Conservation (phyloP, 345 rosid species). For the Alliaria petiolata region DNA sequence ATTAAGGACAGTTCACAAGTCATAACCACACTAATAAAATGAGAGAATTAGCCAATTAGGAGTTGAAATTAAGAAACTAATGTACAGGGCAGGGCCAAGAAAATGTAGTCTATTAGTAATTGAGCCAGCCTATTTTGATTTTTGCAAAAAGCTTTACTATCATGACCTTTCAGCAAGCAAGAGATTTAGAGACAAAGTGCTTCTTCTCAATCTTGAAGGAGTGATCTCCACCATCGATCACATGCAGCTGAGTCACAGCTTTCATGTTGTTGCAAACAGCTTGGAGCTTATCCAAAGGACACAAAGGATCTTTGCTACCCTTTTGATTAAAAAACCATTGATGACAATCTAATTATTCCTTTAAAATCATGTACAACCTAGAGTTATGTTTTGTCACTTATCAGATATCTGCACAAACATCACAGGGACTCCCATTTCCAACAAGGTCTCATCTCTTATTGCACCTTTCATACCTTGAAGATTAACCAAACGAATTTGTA, state of each 20-base stretch:
- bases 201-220: constrained; percentile 77
- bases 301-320: constrained; percentile 63
- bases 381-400: background rate
- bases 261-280: constrained; percentile 65
- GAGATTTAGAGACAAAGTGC: constrained; percentile 49
- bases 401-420: constrained; percentile 75
- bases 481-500: no score
- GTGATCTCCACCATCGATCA: constrained; percentile 85
- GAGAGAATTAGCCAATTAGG: background rate
- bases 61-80: no score
- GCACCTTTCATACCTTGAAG: constrained; percentile 60
- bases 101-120: background rate
- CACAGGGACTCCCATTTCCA: constrained; percentile 62
- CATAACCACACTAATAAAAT: background rate
- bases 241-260: constrained; percentile 45
- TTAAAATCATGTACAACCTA: no score
- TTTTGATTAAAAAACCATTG: background rate
- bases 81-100: background rate
- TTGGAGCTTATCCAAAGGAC: constrained; percentile 70
- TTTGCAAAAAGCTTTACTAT: background rate
- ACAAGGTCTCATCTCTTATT: constrained; percentile 56
- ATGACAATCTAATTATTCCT: no score
- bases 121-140: background rate
- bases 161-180: constrained; percentile 18
- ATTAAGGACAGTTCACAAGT: background rate